phyloP scores from a whole-genome alignment of 345 rosid genomes.

The Linum tenue region DNA sequence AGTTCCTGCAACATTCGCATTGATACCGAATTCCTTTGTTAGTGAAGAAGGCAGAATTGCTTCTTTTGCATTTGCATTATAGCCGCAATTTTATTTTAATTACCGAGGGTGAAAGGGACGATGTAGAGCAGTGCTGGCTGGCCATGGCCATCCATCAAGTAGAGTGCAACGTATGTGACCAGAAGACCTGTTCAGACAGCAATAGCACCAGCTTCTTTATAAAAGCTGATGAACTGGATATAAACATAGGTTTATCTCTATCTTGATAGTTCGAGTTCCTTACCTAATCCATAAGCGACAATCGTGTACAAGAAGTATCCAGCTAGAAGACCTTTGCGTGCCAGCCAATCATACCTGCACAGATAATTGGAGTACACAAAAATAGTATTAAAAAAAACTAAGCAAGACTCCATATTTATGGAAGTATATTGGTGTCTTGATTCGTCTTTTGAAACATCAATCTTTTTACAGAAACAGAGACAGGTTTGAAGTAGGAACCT shows the following conservation, averaged over 20 bases:
- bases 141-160: constrained; percentile 97
- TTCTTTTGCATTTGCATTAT: not conserved
- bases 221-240: not conserved
- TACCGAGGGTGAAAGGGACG: constrained; percentile 90
- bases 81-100: not conserved
- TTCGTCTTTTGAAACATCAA: no score
- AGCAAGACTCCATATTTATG: no score
- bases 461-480: not conserved
- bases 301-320: constrained; percentile 97
- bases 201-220: not conserved
- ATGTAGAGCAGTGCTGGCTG: constrained; percentile 96
- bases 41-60: not conserved
- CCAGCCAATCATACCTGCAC: constrained; percentile 84
- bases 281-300: constrained; percentile 91
- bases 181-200: constrained; percentile 54
- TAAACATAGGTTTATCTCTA: no score
- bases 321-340: constrained; percentile 68
- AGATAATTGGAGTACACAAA: no score
- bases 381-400: no score
- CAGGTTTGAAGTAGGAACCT: constrained; percentile 35
- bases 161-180: constrained; percentile 78
- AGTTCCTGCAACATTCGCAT: constrained; percentile 43
- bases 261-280: not conserved
- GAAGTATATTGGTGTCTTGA: no score
- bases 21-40: not conserved